phyloP scores from a whole-genome alignment of 805 yeast genomes.

The Isabelozyma heimii region DNA sequence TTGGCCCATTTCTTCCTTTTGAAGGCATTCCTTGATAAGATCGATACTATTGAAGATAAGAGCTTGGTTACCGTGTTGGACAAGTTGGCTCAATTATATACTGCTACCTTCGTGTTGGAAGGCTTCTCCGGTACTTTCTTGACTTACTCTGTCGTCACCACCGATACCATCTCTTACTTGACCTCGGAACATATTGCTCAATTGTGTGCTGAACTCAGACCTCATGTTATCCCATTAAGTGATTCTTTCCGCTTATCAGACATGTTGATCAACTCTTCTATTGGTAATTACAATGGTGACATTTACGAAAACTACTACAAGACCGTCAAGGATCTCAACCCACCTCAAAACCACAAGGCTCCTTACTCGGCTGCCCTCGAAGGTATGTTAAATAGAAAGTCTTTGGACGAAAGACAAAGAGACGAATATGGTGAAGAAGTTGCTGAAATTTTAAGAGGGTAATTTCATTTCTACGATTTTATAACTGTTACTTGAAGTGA shows the following conservation, averaged over 20 bases:
- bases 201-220: constrained; percentile 35
- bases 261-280: constrained; percentile 39
- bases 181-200: constrained; percentile 26
- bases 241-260: constrained; percentile 45
- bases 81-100: constrained; percentile 56
- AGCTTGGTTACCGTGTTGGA: constrained; percentile 48
- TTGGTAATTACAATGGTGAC: constrained; percentile 43
- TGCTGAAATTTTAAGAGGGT: constrained; percentile 28
- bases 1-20: constrained; percentile 45
- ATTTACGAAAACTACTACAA: constrained; percentile 42
- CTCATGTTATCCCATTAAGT: constrained; percentile 38
- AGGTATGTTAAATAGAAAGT: constrained; percentile 39
- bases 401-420: constrained; percentile 36
- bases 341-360: constrained; percentile 33
- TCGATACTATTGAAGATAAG: constrained; percentile 25
- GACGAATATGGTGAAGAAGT: constrained; percentile 34
- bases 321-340: constrained; percentile 33
- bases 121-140: constrained; percentile 37
- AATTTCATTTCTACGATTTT: not conserved
- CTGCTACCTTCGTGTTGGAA: constrained; percentile 22
- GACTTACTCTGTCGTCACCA: constrained; percentile 29
- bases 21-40: constrained; percentile 33
- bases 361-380: constrained; percentile 38
- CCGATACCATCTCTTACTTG: constrained; percentile 25
- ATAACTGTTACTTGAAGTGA: not conserved